Evolutionary conservation across 2,329 filamentous ascomycete species (phyloP), one percentile per base, ranked within the genome.

Genomic region (Penicillium sp.): DNA sequence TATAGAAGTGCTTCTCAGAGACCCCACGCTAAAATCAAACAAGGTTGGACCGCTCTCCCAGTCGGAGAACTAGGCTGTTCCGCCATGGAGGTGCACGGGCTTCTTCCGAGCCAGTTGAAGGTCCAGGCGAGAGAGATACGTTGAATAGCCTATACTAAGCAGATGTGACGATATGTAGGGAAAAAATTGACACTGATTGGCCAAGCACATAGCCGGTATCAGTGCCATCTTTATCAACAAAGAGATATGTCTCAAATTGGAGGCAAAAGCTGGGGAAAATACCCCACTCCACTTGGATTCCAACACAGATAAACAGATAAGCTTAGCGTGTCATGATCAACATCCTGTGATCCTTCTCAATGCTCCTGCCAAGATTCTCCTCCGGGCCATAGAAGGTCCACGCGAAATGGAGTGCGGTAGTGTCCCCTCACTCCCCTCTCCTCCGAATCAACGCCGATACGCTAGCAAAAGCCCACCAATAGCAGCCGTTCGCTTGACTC

Each of bases 81-180:
- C 39, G 39, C 39, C 39, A 42, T 42, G 23, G 7, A 42, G 8
- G 37, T 11, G 35, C 35, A 42, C 37, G 37, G n/a, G 10, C 43
- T 48, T 48, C 14, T 13, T 53, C 19, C 11, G 16, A 33, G 43
- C 19, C 43, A 16, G 26, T 45, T 51, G 54, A 56, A 56, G 54
- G 54, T 56, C 54, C 54, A 56, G 43, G 49, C 49, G 54, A 46
- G 39, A 14, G 33, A 29, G 25, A 27, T 23, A 45, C 25, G 27
- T 43, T 44, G 14, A 10, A 27, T 23, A 13, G 10, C 45, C 33
- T 39, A 19, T 39, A 19, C n/a, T 19, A 9, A 4, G 14, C 2
- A 14, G 23, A 23, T 42, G 19, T 2, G 19, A 42, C 6, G n/a
- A 42, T 42, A 23, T 14, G 16, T 1, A 13, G 11, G 37, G 9